phyloP scores from a whole-genome alignment of 768 basidiomycete genomes.

The Rhodosporidiobolus sp. region DNA sequence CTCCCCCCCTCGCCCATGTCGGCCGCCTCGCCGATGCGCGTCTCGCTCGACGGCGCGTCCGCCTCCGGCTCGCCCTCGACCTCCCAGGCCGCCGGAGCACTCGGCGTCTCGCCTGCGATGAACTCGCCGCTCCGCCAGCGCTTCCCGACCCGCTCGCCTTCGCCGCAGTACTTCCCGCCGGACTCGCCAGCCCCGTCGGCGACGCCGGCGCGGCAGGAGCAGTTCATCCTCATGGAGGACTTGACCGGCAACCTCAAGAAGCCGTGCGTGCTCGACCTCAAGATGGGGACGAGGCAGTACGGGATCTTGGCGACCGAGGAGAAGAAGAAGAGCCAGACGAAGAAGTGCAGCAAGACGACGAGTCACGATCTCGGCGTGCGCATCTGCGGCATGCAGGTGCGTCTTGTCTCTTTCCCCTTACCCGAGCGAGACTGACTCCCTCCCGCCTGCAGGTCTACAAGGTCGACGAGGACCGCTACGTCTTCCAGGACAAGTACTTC shows the following conservation, averaged over 20 bases:
- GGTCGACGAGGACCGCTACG: conserved; percentile 72
- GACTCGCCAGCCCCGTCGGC: neutral
- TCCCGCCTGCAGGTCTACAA: conserved; percentile 76
- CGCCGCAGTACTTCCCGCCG: neutral
- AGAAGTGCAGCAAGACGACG: conserved; percentile 95
- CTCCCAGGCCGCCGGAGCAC: too few species aligned
- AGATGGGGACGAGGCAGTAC: conserved; percentile 99
- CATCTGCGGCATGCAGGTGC: conserved; percentile 98
- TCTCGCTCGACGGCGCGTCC: neutral
- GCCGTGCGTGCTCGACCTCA: conserved; percentile 94
- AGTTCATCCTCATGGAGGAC: conserved; percentile 99
- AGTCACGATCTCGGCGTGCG: conserved; percentile 85
- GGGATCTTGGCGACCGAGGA: conserved; percentile 85
- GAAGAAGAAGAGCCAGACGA: conserved; percentile 97
- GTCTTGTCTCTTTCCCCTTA: conserved; percentile 44
- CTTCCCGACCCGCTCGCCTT: neutral
- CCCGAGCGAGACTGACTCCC: neutral
- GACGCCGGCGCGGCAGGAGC: conserved; percentile 72
- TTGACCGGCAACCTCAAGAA: conserved; percentile 84
- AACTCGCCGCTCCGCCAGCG: neutral
- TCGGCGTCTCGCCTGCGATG: neutral
- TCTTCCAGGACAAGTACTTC: conserved; percentile 92
- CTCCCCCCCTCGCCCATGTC: neutral
- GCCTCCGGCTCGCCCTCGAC: too few species aligned
- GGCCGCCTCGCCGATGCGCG: neutral